Evolutionary conservation across 75 land plant species (phyloP).

Genomic region (Pinus taeda): DNA sequence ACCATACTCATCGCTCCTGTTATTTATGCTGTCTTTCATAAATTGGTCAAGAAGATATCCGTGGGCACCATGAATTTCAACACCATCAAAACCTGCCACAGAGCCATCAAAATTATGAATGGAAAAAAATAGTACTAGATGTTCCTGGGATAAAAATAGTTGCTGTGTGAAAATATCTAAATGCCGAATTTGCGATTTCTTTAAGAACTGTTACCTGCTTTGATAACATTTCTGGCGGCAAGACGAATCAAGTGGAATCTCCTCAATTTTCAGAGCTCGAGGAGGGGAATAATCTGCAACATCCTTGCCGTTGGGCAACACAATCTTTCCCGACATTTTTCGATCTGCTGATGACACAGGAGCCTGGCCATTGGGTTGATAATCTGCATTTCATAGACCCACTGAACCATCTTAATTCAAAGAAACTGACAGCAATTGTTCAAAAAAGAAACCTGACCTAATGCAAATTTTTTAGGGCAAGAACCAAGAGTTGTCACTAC

Average conservation of each 20-base stretch:
- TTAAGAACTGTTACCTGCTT: conserved; percentile 44
- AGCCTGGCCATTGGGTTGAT: conserved; percentile 52
- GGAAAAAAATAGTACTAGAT: too few relatives aligned
- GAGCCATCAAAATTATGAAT: too few relatives aligned
- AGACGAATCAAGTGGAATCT: conserved; percentile 55
- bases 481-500: too few relatives aligned
- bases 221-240: conserved; percentile 78
- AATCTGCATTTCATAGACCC: conserved; percentile 20
- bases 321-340: neutral
- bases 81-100: conserved; percentile 51
- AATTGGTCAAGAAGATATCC: conserved; percentile 49
- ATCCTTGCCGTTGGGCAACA: conserved; percentile 8
- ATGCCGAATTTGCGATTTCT: too few relatives aligned
- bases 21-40: conserved; percentile 26
- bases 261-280: conserved; percentile 31
- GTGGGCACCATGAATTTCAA: conserved; percentile 52
- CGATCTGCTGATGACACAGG: conserved; percentile 47
- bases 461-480: neutral
- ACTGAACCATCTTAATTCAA: too few relatives aligned
- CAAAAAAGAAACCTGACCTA: neutral
- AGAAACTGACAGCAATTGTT: neutral
- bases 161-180: too few relatives aligned
- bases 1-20: conserved; percentile 22
- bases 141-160: too few relatives aligned
- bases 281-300: conserved; percentile 28